phyloP scores from a whole-genome alignment of 345 rosid species.

The Trapa incisa region DNA sequence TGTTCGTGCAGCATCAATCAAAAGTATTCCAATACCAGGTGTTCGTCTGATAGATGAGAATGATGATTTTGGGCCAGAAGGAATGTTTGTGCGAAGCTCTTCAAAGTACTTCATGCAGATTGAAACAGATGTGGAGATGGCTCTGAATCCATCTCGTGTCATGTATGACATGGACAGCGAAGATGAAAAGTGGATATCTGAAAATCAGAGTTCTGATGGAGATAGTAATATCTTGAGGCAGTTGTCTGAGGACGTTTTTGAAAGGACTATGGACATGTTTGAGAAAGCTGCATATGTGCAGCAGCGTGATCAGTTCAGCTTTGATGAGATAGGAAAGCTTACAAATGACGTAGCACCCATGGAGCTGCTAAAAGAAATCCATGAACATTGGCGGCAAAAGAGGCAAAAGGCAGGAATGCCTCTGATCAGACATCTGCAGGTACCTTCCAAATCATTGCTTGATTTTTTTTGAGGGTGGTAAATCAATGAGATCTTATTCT shows the following conservation, averaged over 20 bases:
- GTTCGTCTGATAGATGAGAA: slow-evolving; percentile 57
- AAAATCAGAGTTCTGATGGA: slow-evolving; percentile 27
- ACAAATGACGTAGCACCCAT: slow-evolving; percentile 42
- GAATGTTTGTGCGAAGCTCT: slow-evolving; percentile 34
- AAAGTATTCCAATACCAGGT: slow-evolving; percentile 93
- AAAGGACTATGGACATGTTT: slow-evolving; percentile 67
- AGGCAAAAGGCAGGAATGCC: slow-evolving; percentile 79
- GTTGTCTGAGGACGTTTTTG: slow-evolving; percentile 53
- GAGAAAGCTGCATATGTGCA: slow-evolving; percentile 81
- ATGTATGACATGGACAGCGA: slow-evolving; percentile 96
- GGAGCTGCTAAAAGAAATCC: slow-evolving; percentile 31
- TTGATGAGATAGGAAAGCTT: slow-evolving; percentile 56
- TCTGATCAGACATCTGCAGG: slow-evolving; percentile 92
- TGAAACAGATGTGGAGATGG: slow-evolving; percentile 90
- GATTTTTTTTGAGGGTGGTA: not conserved
- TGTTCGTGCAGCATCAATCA: slow-evolving; percentile 67
- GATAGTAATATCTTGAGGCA: slow-evolving; percentile 22
- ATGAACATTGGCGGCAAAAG: slow-evolving; percentile 72
- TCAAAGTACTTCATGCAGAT: slow-evolving; percentile 61
- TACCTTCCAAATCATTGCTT: slow-evolving; percentile 17
- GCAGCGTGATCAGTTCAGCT: slow-evolving; percentile 51
- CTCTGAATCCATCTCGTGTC: slow-evolving; percentile 60
- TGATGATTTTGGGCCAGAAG: slow-evolving; percentile 38
- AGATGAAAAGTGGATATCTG: slow-evolving; percentile 61
- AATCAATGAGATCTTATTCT: not conserved